These are phyloP conservation scores for Pulveroboletus sp. DNA, from an alignment of 768 basidiomycete species.

Conservation along the genomic window DNA sequence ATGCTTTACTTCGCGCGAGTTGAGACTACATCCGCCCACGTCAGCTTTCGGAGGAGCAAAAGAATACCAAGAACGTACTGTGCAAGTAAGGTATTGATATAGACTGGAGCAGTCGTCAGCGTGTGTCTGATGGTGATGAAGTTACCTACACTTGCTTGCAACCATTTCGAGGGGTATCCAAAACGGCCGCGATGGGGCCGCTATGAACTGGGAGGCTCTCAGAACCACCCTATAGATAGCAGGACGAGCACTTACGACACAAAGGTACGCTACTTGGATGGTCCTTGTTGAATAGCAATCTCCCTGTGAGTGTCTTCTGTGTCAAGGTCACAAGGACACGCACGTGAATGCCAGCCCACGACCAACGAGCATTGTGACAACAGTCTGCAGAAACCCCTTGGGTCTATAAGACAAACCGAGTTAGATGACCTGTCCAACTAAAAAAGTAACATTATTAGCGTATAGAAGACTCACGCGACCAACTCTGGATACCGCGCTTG, in stretches of 20 bases:
- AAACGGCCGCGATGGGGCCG: slow-evolving; percentile 14
- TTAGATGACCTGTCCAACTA: not conserved
- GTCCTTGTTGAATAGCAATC: slow-evolving; percentile 5
- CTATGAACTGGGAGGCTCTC: slow-evolving; percentile 20
- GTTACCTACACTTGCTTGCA: slow-evolving; percentile 18
- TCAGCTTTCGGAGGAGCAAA: not conserved
- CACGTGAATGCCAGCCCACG: slow-evolving; percentile 25
- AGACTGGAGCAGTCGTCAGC: slow-evolving; percentile 17
- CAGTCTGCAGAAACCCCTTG: not conserved
- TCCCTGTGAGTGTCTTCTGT: not conserved
- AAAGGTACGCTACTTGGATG: slow-evolving; percentile 16
- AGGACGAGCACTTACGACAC: slow-evolving; percentile 15
- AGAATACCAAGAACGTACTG: slow-evolving; percentile 12
- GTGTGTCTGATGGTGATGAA: not conserved
- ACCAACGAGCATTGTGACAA: slow-evolving; percentile 3
- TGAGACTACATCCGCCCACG: slow-evolving; percentile 18
- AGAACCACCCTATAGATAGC: not conserved
- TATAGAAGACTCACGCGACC: slow-evolving; percentile 10
- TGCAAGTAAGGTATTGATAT: slow-evolving; percentile 25
- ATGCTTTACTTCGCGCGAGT: slow-evolving; percentile 12
- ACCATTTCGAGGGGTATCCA: slow-evolving; percentile 30
- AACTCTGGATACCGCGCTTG: slow-evolving; percentile 14
- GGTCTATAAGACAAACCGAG: slow-evolving; percentile 9
- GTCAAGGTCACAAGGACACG: slow-evolving; percentile 3
- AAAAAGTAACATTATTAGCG: not conserved